phyloP scores from a whole-genome alignment of 176 grass and related monocot species.

The Hsuehochloa calcarea region DNA sequence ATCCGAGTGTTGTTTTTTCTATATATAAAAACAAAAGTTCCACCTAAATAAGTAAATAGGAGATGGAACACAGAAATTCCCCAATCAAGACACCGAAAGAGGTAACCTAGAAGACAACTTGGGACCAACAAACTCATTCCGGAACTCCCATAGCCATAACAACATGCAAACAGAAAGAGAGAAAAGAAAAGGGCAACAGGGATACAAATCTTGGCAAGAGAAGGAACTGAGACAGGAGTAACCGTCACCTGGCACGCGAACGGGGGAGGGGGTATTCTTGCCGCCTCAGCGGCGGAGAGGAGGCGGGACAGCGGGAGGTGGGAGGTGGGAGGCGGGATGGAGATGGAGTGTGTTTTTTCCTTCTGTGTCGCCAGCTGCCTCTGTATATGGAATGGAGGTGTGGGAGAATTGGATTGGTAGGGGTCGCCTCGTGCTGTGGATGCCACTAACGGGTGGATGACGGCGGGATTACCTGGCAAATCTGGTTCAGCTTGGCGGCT shows the following conservation, averaged over 20 bases:
- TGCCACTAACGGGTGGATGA: conserved; percentile 21
- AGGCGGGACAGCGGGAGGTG: too few species aligned
- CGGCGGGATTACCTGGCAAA: conserved; percentile 36
- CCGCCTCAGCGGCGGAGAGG: neutral
- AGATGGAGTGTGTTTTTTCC: neutral
- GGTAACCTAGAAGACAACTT: neutral
- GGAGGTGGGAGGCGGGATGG: too few species aligned
- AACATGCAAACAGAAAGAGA: neutral
- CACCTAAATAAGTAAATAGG: neutral
- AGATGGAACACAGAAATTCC: neutral
- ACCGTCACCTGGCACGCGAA: conserved; percentile 28
- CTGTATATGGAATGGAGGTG: neutral
- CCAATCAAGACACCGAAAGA: neutral
- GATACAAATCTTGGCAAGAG: neutral
- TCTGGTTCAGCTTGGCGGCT: conserved; percentile 11
- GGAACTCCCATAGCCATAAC: neutral
- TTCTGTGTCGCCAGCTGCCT: neutral
- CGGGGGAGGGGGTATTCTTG: neutral
- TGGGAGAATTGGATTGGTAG: conserved; percentile 18
- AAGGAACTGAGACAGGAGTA: neutral
- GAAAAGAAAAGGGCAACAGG: neutral
- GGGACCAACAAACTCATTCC: neutral
- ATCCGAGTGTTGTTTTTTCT: conserved; percentile 13
- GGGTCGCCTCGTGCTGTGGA: neutral
- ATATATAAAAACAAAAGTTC: neutral